These are phyloP conservation scores for Phytophthora quininea DNA, from an alignment of 352 stramenopile genomes.

Conservation along the genomic window DNA sequence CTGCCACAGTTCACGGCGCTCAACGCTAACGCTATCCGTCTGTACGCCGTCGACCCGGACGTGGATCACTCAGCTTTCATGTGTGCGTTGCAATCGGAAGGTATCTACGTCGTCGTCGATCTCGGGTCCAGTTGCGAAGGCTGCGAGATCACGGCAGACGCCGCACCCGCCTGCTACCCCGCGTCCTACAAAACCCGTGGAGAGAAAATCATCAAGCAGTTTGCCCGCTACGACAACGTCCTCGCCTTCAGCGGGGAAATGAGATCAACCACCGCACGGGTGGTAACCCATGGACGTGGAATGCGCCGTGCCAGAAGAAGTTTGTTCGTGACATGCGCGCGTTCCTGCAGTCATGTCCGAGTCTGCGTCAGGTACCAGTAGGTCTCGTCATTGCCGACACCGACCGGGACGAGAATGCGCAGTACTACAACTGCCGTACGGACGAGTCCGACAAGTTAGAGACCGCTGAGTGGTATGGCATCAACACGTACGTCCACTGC, in stretches of 20 bases:
- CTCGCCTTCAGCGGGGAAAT: constrained; percentile 83
- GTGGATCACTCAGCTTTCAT: constrained; percentile 85
- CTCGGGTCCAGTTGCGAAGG: constrained; percentile 61
- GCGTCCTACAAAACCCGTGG: constrained; percentile 72
- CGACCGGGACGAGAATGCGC: constrained; percentile 59
- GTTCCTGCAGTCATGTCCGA: constrained; percentile 65
- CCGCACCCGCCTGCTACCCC: constrained; percentile 61
- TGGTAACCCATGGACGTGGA: constrained; percentile 48
- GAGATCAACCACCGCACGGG: constrained; percentile 78
- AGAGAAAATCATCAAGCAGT: constrained; percentile 81
- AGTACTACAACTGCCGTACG: constrained; percentile 88
- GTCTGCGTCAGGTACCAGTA: constrained; percentile 71
- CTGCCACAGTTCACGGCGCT: constrained; percentile 70
- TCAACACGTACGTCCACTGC: constrained; percentile 87
- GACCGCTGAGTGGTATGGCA: constrained; percentile 84
- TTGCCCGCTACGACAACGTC: constrained; percentile 85
- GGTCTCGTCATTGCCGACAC: constrained; percentile 78
- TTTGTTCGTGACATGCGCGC: constrained; percentile 88
- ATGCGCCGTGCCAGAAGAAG: constrained; percentile 90
- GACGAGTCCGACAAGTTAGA: constrained; percentile 66
- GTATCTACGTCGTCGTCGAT: constrained; percentile 85
- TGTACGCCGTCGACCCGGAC: constrained; percentile 81
- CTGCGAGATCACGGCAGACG: constrained; percentile 68
- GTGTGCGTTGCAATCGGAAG: constrained; percentile 71
- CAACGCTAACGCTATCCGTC: constrained; percentile 74